These are phyloP conservation scores for Colletotrichum limetticola DNA, from an alignment of 2,329 filamentous ascomycete species.

Conservation along the genomic window DNA sequence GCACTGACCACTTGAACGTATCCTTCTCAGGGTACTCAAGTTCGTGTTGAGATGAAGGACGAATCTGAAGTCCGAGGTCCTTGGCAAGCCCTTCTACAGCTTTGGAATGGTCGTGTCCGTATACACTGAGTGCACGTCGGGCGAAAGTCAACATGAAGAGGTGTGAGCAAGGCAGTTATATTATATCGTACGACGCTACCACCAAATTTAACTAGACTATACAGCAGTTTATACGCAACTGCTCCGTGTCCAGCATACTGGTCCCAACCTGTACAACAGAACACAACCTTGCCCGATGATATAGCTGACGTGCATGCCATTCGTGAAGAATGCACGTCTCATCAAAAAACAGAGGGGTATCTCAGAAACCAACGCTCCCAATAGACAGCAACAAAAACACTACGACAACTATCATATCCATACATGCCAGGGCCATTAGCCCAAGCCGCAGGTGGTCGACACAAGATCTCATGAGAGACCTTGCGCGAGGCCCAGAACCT, in stretches of 20 bases:
- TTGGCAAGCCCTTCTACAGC: neutral
- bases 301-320: conserved; percentile 21
- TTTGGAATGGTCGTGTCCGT: neutral
- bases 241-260: neutral
- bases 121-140: neutral
- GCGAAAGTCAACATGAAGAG: neutral
- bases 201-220: neutral
- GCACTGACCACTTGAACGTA: neutral
- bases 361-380: conserved; percentile 36
- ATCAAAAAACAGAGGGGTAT: conserved; percentile 37
- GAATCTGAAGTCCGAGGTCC: neutral
- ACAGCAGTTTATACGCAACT: neutral
- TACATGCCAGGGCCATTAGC: conserved; percentile 4
- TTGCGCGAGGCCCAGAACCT: conserved; percentile 23
- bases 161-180: conserved; percentile 25
- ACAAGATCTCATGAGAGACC: conserved; percentile 12
- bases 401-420: conserved; percentile 10
- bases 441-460: conserved; percentile 15
- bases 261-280: neutral
- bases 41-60: too few relatives aligned
- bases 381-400: conserved; percentile 16
- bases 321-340: neutral
- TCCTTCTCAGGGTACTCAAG: too few relatives aligned
- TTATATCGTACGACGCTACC: neutral
- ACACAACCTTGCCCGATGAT: conserved; percentile 25